Percentiles rank a stretch among this genome's conserved stretches.
These are phyloP conservation scores for sunflower (Helianthus annuus) DNA, from an alignment of 129 eudicot genomes.

Conservation along the genomic window HanXRQr2.0-SUNRISE NC_035443.2:180230733-180231232, in stretches of 20 bases:
- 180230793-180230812: background rate
- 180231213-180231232: constrained; percentile 78
- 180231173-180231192: constrained; percentile 86
- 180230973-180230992: constrained; percentile 60
- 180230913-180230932: constrained; percentile 68
- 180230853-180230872: constrained; percentile 53
- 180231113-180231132: constrained; percentile 50
- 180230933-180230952: constrained; percentile 72
- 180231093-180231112: constrained; percentile 72
- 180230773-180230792: background rate
- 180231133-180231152: constrained; percentile 50
- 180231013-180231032: constrained; percentile 86
- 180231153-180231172: constrained; percentile 89
- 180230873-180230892: constrained; percentile 72
- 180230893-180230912: constrained; percentile 76
- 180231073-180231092: constrained; percentile 56
- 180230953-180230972: constrained; percentile 46
- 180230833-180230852: constrained; percentile 61
- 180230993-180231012: constrained; percentile 48
- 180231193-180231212: constrained; percentile 82
- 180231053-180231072: constrained; percentile 68
- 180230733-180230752: constrained; percentile 60
- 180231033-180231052: constrained; percentile 78
- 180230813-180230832: constrained; percentile 37
- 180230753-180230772: background rate